Evolutionary conservation across 192 early-diverging fungal genomes (phyloP).

Genomic region (Pilaira anomala): DNA sequence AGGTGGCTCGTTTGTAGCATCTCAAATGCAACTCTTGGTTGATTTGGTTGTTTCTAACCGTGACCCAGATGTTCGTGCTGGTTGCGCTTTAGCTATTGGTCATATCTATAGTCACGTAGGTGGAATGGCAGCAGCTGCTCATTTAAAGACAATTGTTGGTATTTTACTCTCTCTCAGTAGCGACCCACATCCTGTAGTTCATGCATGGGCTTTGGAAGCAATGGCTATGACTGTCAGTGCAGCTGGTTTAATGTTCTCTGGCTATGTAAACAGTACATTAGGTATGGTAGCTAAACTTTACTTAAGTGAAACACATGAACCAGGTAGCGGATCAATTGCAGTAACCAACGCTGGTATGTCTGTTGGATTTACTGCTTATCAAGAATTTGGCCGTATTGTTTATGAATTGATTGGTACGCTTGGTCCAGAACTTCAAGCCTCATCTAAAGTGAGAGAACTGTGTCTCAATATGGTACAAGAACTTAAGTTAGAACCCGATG

Average conservation of each 20-base stretch:
- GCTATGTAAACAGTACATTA: conserved; percentile 85
- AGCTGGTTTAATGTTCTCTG: conserved; percentile 88
- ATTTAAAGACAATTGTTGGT: conserved; percentile 85
- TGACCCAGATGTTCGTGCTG: conserved; percentile 91
- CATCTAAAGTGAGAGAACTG: conserved; percentile 68
- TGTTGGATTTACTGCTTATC: conserved; percentile 57
- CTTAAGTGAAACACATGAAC: conserved; percentile 85
- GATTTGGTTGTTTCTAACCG: conserved; percentile 87
- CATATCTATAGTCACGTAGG: conserved; percentile 87
- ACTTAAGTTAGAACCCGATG: conserved; percentile 72
- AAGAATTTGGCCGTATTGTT: conserved; percentile 83
- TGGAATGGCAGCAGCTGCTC: conserved; percentile 76
- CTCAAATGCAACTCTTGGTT: conserved; percentile 72
- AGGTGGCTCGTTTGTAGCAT: conserved; percentile 63
- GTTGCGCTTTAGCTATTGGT: conserved; percentile 88
- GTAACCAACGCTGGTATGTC: conserved; percentile 60
- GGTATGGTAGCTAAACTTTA: conserved; percentile 85
- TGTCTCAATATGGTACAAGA: conserved; percentile 79
- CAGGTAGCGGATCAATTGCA: conserved; percentile 58
- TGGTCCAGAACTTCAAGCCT: conserved; percentile 86
- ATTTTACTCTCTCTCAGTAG: conserved; percentile 86
- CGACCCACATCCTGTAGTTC: conserved; percentile 91
- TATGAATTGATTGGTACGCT: conserved; percentile 84
- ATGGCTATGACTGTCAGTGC: conserved; percentile 83
- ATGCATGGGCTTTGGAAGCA: conserved; percentile 88